Conservation (phyloP, 768 basidiomycete genomes). For the Pleurotus eryngii region DNA sequence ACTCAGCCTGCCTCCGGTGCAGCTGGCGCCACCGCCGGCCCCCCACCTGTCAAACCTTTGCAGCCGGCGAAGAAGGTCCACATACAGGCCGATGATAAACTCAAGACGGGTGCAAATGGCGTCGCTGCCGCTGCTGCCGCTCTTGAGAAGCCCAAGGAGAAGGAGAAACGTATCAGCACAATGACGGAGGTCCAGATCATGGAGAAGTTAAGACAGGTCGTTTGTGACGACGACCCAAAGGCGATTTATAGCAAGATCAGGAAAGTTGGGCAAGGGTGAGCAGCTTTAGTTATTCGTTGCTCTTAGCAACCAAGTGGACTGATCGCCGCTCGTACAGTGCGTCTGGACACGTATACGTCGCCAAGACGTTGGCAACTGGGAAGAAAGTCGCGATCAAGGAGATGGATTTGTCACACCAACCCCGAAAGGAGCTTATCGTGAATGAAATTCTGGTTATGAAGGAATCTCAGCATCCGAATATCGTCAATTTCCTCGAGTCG, state of each 20-base stretch:
- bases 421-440: constrained; percentile 95
- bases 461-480: constrained; percentile 95
- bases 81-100: constrained; percentile 45
- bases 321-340: constrained; percentile 52
- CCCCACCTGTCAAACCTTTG: constrained; percentile 69
- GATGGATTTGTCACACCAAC: constrained; percentile 95
- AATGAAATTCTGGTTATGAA: constrained; percentile 99
- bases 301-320: constrained; percentile 6
- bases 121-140: constrained; percentile 70
- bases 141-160: constrained; percentile 72
- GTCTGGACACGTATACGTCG: constrained; percentile 96
- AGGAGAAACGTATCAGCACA: constrained; percentile 90
- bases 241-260: constrained; percentile 92
- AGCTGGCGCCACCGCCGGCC: constrained; percentile 49
- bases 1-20: constrained; percentile 43
- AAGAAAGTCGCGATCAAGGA: constrained; percentile 97
- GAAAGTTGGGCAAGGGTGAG: constrained; percentile 98
- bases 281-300: constrained; percentile 14
- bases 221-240: constrained; percentile 85
- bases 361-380: constrained; percentile 80
- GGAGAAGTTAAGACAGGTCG: constrained; percentile 92
- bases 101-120: constrained; percentile 39
- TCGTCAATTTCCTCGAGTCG: constrained; percentile 92
- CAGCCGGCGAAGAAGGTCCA: constrained; percentile 75
- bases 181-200: constrained; percentile 98